Percentiles rank a stretch among this genome's conserved stretches.
phyloP scores from a whole-genome alignment of 441 rosid species.

The Arabidopsis hybrid region DNA sequence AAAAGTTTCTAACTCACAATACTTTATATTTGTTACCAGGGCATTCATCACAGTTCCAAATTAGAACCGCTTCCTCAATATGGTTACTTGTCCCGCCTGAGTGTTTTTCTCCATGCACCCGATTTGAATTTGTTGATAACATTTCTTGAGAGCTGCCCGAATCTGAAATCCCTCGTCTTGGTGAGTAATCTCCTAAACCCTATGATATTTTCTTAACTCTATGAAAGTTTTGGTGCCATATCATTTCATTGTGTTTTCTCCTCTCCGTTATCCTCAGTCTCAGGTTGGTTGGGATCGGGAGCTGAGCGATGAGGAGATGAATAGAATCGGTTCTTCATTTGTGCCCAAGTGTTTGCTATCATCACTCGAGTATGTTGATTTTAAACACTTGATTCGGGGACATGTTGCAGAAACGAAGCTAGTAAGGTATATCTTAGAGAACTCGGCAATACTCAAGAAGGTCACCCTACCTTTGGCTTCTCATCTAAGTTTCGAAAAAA shows the following conservation, averaged over 20 bases:
- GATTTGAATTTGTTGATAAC: not conserved
- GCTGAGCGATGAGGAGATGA: not conserved
- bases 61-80: not conserved
- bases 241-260: not conserved
- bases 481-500: no score
- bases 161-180: conserved; percentile 1
- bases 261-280: not conserved
- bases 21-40: not conserved
- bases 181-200: not conserved
- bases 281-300: not conserved
- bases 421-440: not conserved
- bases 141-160: not conserved
- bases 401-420: not conserved
- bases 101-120: not conserved
- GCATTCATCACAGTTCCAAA: not conserved
- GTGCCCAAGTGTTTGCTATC: conserved; percentile 17
- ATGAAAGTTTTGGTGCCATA: not conserved
- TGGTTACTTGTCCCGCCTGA: not conserved
- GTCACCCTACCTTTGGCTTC: no score
- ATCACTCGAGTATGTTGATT: conserved; percentile 13
- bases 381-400: not conserved
- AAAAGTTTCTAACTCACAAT: not conserved
- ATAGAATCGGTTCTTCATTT: not conserved
- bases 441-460: not conserved
- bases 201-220: not conserved